phyloP scores from a whole-genome alignment of 441 rosid species.

The Croton laevigatus region DNA sequence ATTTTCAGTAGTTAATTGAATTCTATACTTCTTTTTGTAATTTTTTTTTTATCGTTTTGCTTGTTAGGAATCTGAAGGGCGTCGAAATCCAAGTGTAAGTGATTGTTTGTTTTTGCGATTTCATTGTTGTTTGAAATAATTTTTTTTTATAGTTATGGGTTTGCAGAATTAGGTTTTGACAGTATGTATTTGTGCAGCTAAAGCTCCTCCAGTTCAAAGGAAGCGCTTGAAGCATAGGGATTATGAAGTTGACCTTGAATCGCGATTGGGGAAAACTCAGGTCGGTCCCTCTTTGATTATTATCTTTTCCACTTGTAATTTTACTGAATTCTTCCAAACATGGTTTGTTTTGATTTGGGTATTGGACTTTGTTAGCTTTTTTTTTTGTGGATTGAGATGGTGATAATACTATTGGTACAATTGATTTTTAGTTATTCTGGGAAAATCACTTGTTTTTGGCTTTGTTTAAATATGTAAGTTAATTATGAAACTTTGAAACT shows the following conservation, averaged over 20 bases:
- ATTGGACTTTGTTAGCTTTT: not conserved
- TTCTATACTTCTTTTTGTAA: not conserved
- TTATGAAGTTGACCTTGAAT: constrained; percentile 90
- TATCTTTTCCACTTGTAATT: not conserved
- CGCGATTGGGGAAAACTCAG: constrained; percentile 97
- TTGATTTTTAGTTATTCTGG: no score
- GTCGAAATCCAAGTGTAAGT: constrained; percentile 75
- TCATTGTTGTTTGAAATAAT: not conserved
- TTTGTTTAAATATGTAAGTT: no score
- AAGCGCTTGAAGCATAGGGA: constrained; percentile 98
- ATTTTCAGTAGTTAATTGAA: not conserved
- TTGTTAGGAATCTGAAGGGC: constrained; percentile 62
- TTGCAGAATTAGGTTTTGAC: not conserved
- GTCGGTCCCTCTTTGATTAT: constrained; percentile 22
- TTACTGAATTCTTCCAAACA: no score
- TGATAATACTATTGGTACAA: no score
- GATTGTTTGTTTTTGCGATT: not conserved
- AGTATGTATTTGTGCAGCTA: constrained; percentile 44
- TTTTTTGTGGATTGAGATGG: no score
- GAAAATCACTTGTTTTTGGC: no score
- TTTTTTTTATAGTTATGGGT: not conserved
- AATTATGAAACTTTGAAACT: not conserved
- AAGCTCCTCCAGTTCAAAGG: constrained; percentile 94
- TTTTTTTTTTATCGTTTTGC: constrained; percentile 3
- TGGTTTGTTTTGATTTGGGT: not conserved